Base-by-base conservation (phyloP, 495 filamentous ascomycete genomes). In the Hyaloscypha bicolor region DNA sequence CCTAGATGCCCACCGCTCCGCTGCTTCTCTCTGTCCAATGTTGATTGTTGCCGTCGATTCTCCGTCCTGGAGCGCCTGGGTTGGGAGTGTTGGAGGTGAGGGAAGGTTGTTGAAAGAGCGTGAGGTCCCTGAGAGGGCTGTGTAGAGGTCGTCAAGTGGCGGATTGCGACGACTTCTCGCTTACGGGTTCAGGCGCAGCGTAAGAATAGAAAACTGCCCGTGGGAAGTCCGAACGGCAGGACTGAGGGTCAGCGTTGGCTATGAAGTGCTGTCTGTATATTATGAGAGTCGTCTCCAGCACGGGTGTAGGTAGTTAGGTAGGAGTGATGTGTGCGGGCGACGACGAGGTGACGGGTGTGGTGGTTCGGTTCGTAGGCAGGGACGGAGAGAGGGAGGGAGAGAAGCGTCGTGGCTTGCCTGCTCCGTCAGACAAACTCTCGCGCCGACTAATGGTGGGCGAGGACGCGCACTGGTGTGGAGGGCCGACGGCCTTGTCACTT, bases 21-120 rank as follows among this genome's bases (percentile, higher is more conserved):
- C 56, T 60, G 30, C 29, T 30, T 67, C 30, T 65, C n/a, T 62
- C 39, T 60, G 42, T 53, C 62, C 63, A 67, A 62, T 69, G 29
- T 6, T 69, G 51, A 48, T 6, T 33, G 52, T 39, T 55, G 63
- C 63, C 21, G 35, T 66, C 60, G 59, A 31, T 64, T 56, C 55
- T 67, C 53, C 45, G 32, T 45, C 42, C 12, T 39, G 60, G 60
- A 61, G 58, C 29, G 69, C 42, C 51, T 62, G 58, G 62, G 62
- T 58, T 66, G 51, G 22, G 56, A 35, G 29, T 25, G 55, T 29
- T 53, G 65, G 37, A 31, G 22, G 30, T 4, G 31, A 52, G 59
- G 22, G 53, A 33, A 35, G 29, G 56, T 56, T 65, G 63, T 62
- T 58, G 68, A 66, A 70, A 11, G 64, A 66, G 63, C 29, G 64